Evolutionary conservation across 176 grass and related monocot species (phyloP), one percentile per base, ranked within the genome.

Genomic region (Otatea glauca): DNA sequence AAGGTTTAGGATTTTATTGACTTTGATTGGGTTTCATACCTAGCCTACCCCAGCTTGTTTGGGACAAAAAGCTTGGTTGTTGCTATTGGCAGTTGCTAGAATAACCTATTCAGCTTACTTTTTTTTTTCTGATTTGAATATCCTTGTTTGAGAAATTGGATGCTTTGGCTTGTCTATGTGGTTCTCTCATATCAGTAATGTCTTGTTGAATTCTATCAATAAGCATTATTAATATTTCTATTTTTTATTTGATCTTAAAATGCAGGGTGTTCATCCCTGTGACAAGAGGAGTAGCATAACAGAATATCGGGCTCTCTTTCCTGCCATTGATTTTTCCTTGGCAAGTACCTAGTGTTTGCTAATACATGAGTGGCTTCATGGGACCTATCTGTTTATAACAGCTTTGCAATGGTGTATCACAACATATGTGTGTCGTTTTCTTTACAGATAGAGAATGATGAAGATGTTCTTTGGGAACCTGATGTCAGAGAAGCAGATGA

Each of bases 291-390:
- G 93, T 78, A 99, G 89, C 81, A 75, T 99, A 85, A 91, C 80
- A 67, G 92, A 99, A 67, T 96, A 96, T 68, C 91, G 34, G 11
- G 41, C 83, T 79, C 73, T 87, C 60, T 99, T 99, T 78, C 91
- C 96, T 81, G 84, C 91, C 83, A 94, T 99, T 89, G 91, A 99
- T 75, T 96, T 96, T 85, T 99, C 96, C n/a, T 83, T 96, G 91
- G 96, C 67, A 92, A 88, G 91, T 79, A 55, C n/a, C 55, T 43
- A 54, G 54, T 83, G n/a, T 16, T 88, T 37, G 25, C 75, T 39
- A 53, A 59, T 47, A 62, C 16, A 74, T 54, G 38, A 41, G 37
- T 49, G 29, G 43, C 45, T 77, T 76, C 5, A 23, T 75, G 21
- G 20, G 9, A 51, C 69, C 18, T 65, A 16, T 76, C 9, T 62